Conservation (phyloP, 345 rosid species). For the Gossypium bickii region DNA sequence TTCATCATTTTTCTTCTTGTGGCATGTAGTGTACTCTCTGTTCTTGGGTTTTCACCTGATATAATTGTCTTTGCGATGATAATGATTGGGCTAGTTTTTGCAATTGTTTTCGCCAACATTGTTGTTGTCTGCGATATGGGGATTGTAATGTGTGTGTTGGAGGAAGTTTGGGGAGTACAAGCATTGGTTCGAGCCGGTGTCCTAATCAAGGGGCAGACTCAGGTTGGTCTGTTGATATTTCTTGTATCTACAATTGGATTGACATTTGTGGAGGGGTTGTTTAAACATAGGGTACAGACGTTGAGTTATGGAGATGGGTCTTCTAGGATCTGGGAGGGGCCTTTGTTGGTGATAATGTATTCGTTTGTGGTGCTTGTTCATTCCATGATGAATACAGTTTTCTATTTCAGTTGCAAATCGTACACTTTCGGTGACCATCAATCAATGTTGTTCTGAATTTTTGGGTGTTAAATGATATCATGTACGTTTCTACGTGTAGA, state of each 20-base stretch:
- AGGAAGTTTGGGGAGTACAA: slow-evolving; percentile 73
- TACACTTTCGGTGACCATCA: slow-evolving; percentile 41
- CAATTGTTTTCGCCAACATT: slow-evolving; percentile 68
- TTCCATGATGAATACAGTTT: slow-evolving; percentile 80
- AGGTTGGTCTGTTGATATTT: slow-evolving; percentile 75
- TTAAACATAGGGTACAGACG: slow-evolving; percentile 89
- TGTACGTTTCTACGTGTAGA: slow-evolving; percentile 17
- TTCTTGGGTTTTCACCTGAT: slow-evolving; percentile 50
- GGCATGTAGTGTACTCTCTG: slow-evolving; percentile 48
- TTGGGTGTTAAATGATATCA: slow-evolving; percentile 23
- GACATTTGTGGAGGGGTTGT: slow-evolving; percentile 78
- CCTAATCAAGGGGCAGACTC: slow-evolving; percentile 79
- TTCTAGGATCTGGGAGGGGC: slow-evolving; percentile 93
- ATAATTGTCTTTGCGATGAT: slow-evolving; percentile 53
- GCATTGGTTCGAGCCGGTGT: slow-evolving; percentile 60
- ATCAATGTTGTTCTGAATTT: slow-evolving; percentile 39
- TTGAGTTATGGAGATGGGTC: slow-evolving; percentile 93
- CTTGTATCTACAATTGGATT: slow-evolving; percentile 77
- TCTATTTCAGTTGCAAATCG: slow-evolving; percentile 83
- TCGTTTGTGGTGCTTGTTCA: slow-evolving; percentile 84
- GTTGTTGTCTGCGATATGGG: slow-evolving; percentile 68
- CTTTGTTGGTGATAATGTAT: slow-evolving; percentile 78
- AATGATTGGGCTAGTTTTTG: slow-evolving; percentile 53
- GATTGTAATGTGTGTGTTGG: slow-evolving; percentile 69
- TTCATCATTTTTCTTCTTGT: slow-evolving; percentile 60